A percentile compares a stretch with the other conserved stretches of the same genome.
Conservation (phyloP, 371 early-diverging fungal genomes). For the Aphelidium insulamus region DNA sequence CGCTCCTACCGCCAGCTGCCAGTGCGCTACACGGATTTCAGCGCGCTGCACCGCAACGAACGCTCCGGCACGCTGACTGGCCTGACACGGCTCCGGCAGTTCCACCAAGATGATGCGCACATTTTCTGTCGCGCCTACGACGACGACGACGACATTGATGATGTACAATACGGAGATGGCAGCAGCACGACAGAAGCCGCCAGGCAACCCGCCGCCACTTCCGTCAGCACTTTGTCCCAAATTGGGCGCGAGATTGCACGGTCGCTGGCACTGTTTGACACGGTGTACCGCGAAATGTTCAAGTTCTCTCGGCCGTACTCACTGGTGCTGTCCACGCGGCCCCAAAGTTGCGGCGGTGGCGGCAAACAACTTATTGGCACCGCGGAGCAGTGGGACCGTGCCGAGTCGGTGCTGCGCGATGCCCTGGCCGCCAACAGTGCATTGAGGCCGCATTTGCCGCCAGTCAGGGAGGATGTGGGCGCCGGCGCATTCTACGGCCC, state of each 20-base stretch:
- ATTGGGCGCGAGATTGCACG: conserved; percentile 48
- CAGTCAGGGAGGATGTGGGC: conserved; percentile 21
- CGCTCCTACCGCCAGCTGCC: conserved; percentile 84
- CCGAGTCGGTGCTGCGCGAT: conserved; percentile 21
- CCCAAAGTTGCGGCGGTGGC: conserved; percentile 28
- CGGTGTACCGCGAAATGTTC: conserved; percentile 46
- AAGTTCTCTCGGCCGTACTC: conserved; percentile 24
- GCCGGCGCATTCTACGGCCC: conserved; percentile 46
- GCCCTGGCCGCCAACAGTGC: no score
- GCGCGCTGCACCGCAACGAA: conserved; percentile 86
- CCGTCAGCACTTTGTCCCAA: no score
- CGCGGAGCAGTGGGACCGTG: conserved; percentile 33
- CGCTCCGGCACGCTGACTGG: conserved; percentile 80
- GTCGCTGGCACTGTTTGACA: conserved; percentile 58
- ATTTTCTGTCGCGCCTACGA: conserved; percentile 74
- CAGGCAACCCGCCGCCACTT: no score
- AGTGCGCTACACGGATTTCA: conserved; percentile 79
- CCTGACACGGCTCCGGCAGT: conserved; percentile 76
- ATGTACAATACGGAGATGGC: not conserved
- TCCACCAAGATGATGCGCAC: conserved; percentile 97
- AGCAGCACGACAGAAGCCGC: conserved; percentile 5
- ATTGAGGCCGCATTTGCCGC: conserved; percentile 21
- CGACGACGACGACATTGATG: conserved; percentile 10
- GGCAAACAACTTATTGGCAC: conserved; percentile 35
- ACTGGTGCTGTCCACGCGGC: conserved; percentile 34